Conservation (phyloP, 2,329 filamentous ascomycete species). For the Magnaporthiopsis rhizophila region DNA sequence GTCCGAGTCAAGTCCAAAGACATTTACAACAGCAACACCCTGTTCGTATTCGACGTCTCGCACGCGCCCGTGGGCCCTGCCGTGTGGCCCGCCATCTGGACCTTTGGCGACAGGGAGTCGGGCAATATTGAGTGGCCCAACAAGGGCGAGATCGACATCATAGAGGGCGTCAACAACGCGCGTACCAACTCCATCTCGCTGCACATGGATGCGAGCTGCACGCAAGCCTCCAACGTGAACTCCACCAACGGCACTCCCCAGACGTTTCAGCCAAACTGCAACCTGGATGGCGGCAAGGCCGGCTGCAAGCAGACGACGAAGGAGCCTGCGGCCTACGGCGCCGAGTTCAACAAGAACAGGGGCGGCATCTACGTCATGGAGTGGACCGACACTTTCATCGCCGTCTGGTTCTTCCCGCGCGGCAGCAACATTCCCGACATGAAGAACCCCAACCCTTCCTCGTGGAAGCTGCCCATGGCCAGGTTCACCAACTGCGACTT, state of each 20-base stretch:
- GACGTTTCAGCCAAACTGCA: slow-evolving; percentile 11
- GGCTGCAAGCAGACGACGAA: slow-evolving; percentile 52
- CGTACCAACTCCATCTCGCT: slow-evolving; percentile 55
- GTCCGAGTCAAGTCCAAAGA: slow-evolving; percentile 60
- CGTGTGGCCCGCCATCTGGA: slow-evolving; percentile 69
- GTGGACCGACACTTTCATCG: slow-evolving; percentile 66
- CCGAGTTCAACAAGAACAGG: slow-evolving; percentile 60
- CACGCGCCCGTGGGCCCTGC: slow-evolving; percentile 75
- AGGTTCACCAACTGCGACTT: slow-evolving; percentile 68
- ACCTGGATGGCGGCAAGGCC: slow-evolving; percentile 27
- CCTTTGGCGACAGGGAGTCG: slow-evolving; percentile 41
- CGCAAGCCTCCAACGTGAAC: slow-evolving; percentile 38
- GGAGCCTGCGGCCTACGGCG: slow-evolving; percentile 47
- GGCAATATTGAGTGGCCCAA: slow-evolving; percentile 51
- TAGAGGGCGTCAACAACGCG: slow-evolving; percentile 66
- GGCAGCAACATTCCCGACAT: slow-evolving; percentile 42
- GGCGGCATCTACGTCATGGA: slow-evolving; percentile 69
- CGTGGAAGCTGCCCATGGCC: slow-evolving; percentile 63
- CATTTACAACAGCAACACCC: slow-evolving; percentile 55
- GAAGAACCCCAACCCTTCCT: slow-evolving; percentile 50
- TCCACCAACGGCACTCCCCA: slow-evolving; percentile 14
- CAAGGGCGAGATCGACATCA: slow-evolving; percentile 70
- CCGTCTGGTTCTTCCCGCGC: slow-evolving; percentile 76
- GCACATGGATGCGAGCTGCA: slow-evolving; percentile 56
- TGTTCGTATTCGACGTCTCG: slow-evolving; percentile 64